These are phyloP conservation scores for Hondaea fermentalgiana DNA, from an alignment of 108 stramenopile species.

Conservation along the genomic window DNA sequence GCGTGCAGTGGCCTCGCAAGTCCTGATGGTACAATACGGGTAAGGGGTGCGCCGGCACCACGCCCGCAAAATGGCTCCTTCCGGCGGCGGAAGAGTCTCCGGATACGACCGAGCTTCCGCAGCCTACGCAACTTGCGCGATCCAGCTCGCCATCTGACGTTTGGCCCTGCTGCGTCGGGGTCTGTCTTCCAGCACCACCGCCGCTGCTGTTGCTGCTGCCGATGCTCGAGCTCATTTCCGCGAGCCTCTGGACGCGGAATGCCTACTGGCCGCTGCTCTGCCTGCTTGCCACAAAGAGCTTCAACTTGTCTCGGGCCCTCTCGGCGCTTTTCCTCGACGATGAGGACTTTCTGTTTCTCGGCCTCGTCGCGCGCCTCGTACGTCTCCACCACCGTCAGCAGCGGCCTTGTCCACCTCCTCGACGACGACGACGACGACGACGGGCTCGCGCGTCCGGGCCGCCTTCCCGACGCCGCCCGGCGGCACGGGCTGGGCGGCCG, in stretches of 20 bases:
- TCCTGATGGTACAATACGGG: background rate
- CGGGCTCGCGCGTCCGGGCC: no score
- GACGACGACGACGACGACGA: no score
- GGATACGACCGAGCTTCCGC: background rate
- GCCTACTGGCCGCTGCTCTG: no score
- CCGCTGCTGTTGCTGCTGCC: background rate
- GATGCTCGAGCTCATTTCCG: background rate
- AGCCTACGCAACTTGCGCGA: background rate
- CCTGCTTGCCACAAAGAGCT: no score
- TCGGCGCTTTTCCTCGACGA: no score
- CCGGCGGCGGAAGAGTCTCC: background rate
- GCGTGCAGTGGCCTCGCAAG: background rate
- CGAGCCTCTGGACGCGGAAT: background rate
- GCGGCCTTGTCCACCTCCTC: no score
- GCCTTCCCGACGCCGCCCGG: no score
- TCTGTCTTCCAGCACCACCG: background rate
- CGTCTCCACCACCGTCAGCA: no score
- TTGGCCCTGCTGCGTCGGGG: background rate
- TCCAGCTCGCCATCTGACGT: background rate
- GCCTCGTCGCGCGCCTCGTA: no score
- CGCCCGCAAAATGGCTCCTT: background rate
- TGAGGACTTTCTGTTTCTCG: no score
- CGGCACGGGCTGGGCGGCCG: no score
- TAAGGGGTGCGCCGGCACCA: background rate
- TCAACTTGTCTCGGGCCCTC: no score